These are phyloP conservation scores for Coccomyxa subellipsoidea DNA, from an alignment of 163 green algal genomes.

Conservation along the genomic window DNA sequence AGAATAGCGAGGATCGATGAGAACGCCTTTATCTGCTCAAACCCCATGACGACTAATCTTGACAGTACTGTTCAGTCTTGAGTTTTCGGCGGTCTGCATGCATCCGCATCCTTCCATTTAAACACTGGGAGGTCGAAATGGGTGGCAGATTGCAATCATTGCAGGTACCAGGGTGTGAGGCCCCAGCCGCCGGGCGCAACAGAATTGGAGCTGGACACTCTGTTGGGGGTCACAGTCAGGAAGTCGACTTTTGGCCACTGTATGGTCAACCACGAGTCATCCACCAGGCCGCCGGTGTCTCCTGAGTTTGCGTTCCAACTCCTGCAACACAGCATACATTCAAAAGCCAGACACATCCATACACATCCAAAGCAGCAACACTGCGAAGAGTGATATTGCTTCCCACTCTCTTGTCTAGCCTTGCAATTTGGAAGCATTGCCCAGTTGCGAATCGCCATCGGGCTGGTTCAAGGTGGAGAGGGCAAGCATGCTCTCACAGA, in stretches of 20 bases:
- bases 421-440: background rate
- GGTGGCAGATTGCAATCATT: background rate
- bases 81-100: too few relatives aligned
- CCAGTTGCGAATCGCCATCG: background rate
- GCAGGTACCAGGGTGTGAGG: conserved; percentile 7
- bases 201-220: background rate
- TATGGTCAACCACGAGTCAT: conserved; percentile 21
- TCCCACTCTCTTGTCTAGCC: background rate
- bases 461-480: background rate
- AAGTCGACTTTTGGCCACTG: conserved; percentile 21
- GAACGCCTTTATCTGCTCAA: too few relatives aligned
- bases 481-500: background rate
- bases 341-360: background rate
- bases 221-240: background rate
- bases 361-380: background rate
- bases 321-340: conserved; percentile 1
- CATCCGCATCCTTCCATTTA: too few relatives aligned
- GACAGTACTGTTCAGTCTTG: too few relatives aligned
- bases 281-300: conserved; percentile 26
- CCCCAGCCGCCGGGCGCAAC: background rate
- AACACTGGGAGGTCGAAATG: too few relatives aligned
- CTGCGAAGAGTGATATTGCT: background rate
- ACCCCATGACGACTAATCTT: too few relatives aligned
- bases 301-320: conserved; percentile 42
- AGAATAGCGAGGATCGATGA: too few relatives aligned